A percentile compares a stretch with the other conserved stretches of the same genome.
These are phyloP conservation scores for Taphrina flavorubra DNA, from an alignment of 1,139 yeast species.

Conservation along the genomic window DNA sequence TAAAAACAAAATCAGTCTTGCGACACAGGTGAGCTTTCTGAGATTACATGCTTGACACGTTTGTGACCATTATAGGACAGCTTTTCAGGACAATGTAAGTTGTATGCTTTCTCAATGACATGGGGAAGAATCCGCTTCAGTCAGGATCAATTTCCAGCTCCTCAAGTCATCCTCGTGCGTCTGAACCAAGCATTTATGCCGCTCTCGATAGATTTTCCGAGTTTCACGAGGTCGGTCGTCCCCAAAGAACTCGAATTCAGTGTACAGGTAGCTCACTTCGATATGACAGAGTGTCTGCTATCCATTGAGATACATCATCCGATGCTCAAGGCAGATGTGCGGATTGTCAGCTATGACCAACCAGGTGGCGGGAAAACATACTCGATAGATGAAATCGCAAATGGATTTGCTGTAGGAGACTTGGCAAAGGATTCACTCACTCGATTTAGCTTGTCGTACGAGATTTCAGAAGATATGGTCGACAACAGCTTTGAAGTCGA, in stretches of 20 bases:
- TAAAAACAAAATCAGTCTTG: background rate
- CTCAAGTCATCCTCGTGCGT: background rate
- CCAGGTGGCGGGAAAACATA: background rate
- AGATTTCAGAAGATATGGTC: background rate
- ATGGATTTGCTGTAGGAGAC: slow-evolving; percentile 27
- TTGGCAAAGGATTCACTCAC: slow-evolving; percentile 56
- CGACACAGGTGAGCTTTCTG: background rate
- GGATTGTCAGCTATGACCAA: background rate
- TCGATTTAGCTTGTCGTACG: background rate
- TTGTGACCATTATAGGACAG: background rate
- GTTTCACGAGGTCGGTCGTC: background rate
- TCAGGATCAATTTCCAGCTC: background rate
- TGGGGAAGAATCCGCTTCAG: slow-evolving; percentile 3
- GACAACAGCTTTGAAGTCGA: background rate
- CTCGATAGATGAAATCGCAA: background rate
- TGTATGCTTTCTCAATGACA: background rate
- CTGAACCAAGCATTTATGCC: background rate
- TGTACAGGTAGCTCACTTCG: background rate
- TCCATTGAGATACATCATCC: background rate
- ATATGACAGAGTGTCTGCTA: background rate
- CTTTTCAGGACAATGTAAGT: background rate
- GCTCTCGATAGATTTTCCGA: background rate
- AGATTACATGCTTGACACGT: background rate
- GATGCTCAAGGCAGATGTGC: background rate
- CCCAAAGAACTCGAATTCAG: background rate